Evolutionary conservation across 2,329 filamentous ascomycete species (phyloP).

Genomic region (Annulohypoxylon truncatum): DNA sequence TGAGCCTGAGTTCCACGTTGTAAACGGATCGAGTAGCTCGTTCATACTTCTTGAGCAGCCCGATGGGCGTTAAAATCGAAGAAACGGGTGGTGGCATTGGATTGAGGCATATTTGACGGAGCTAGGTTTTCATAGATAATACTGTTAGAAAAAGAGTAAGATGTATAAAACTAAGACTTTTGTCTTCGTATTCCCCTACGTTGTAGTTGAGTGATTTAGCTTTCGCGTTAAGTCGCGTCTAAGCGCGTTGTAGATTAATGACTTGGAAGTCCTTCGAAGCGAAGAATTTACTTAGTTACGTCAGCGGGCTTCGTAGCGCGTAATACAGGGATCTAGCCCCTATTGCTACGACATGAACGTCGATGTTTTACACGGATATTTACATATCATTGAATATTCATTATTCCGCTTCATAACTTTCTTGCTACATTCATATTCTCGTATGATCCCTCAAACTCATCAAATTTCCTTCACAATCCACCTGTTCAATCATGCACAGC

Average conservation of each 20-base stretch:
- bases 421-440: not conserved
- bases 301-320: not conserved
- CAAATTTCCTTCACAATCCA: not conserved
- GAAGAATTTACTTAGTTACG: too few relatives aligned
- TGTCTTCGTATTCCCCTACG: too few relatives aligned
- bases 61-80: not conserved
- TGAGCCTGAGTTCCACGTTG: not conserved
- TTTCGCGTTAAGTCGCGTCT: not conserved
- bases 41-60: slow-evolving; percentile 7
- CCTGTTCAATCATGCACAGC: slow-evolving; percentile 6
- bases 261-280: too few relatives aligned
- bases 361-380: too few relatives aligned
- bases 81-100: not conserved
- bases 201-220: not conserved
- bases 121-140: not conserved
- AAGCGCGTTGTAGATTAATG: not conserved
- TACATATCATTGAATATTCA: too few relatives aligned
- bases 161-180: too few relatives aligned
- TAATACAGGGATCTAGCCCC: not conserved
- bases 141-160: not conserved
- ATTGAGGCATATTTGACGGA: not conserved
- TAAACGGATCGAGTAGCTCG: not conserved
- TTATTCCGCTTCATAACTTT: too few relatives aligned
- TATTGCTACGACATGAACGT: too few relatives aligned
- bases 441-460: not conserved